Percentiles rank a stretch among this genome's conserved stretches.
phyloP scores from a whole-genome alignment of 2,329 filamentous ascomycete genomes.

The Pseudogymnoascus sp. region DNA sequence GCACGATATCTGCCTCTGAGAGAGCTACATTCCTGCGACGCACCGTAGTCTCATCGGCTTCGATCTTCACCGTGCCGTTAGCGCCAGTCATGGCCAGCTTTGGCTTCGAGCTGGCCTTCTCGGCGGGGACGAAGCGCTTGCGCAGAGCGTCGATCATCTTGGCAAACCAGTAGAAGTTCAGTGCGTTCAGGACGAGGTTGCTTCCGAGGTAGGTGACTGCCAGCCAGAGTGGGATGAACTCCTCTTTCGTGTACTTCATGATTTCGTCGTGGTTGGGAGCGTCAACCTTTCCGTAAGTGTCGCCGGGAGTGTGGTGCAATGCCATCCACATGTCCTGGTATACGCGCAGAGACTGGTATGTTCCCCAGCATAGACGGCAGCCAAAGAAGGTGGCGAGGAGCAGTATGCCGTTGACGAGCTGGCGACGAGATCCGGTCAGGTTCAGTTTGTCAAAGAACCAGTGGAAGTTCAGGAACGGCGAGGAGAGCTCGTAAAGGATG shows the following conservation, averaged over 20 bases:
- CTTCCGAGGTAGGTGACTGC: constrained; percentile 58
- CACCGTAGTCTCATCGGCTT: constrained; percentile 26
- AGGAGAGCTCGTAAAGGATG: constrained; percentile 81
- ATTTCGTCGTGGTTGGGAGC: constrained; percentile 29
- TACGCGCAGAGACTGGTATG: constrained; percentile 61
- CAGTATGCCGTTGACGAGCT: constrained; percentile 70
- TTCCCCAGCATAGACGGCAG: constrained; percentile 71
- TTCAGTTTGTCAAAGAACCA: constrained; percentile 87
- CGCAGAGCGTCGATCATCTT: constrained; percentile 78
- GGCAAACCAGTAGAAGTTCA: constrained; percentile 81
- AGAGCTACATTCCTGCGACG: constrained; percentile 22
- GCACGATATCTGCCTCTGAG: background rate
- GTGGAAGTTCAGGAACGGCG: constrained; percentile 79
- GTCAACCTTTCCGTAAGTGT: constrained; percentile 23
- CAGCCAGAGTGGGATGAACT: constrained; percentile 63
- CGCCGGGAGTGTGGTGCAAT: constrained; percentile 39
- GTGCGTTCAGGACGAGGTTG: constrained; percentile 64
- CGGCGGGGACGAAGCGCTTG: constrained; percentile 61
- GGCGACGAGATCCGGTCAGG: constrained; percentile 66
- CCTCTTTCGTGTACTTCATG: constrained; percentile 44
- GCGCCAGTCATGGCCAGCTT: constrained; percentile 20
- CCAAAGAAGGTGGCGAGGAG: constrained; percentile 69
- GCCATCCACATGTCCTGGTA: constrained; percentile 62
- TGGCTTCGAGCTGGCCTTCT: constrained; percentile 25
- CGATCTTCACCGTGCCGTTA: constrained; percentile 24